Conservation (phyloP, 208 protist genomes). For the Zelonia costaricensis region DNA sequence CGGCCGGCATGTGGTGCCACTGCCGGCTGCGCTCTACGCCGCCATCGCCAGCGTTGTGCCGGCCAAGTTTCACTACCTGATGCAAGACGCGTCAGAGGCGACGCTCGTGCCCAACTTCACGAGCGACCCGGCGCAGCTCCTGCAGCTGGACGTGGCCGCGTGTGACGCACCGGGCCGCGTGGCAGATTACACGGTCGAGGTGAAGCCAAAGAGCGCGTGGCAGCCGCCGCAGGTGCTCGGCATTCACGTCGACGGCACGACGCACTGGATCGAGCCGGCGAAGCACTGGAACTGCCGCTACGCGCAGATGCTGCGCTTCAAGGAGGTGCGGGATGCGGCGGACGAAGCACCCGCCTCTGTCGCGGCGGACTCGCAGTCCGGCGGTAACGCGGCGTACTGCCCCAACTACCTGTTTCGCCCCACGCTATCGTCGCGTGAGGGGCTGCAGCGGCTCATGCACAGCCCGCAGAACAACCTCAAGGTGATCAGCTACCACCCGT, state of each 20-base stretch:
- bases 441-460: conserved; percentile 30
- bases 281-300: conserved; percentile 69
- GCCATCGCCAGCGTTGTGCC: conserved; percentile 24
- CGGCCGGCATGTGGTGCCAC: conserved; percentile 12
- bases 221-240: conserved; percentile 53
- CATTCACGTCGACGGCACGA: conserved; percentile 39
- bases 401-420: conserved; percentile 55
- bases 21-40: conserved; percentile 14
- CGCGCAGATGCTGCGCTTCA: conserved; percentile 53
- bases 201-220: conserved; percentile 82
- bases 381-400: conserved; percentile 38
- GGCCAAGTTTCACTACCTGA: conserved; percentile 8
- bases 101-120: conserved; percentile 48
- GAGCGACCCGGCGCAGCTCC: conserved; percentile 21
- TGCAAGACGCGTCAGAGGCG: conserved; percentile 25
- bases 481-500: conserved; percentile 25
- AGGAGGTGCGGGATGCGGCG: conserved; percentile 15
- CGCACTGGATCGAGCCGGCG: conserved; percentile 41
- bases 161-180: conserved; percentile 6
- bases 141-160: conserved; percentile 7
- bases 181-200: conserved; percentile 52
- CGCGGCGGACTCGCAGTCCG: too few relatives aligned
- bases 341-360: neutral
- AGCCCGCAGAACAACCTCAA: conserved; percentile 51
- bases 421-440: conserved; percentile 29